These are phyloP conservation scores for Penicillium chermesinum DNA, from an alignment of 495 filamentous ascomycete species.

Conservation along the genomic window DNA sequence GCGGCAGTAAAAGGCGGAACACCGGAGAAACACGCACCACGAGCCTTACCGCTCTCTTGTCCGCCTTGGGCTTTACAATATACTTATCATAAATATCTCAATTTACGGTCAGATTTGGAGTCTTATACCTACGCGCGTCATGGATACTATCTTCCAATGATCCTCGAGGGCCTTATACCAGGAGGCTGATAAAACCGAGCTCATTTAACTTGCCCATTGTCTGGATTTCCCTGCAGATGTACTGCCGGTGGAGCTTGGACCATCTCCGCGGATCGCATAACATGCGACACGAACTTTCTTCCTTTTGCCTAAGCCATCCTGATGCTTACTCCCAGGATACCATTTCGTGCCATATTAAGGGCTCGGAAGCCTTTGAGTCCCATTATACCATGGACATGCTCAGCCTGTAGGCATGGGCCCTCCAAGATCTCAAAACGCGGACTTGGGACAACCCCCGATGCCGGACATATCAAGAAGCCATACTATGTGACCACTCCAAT, in stretches of 20 bases:
- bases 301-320: slow-evolving; percentile 11
- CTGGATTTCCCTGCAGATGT: neutral
- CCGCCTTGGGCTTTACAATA: neutral
- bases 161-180: too few species aligned
- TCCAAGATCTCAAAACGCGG: slow-evolving; percentile 21
- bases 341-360: slow-evolving; percentile 32
- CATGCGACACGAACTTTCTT: slow-evolving; percentile 13
- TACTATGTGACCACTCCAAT: slow-evolving; percentile 97
- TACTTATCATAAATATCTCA: too few species aligned
- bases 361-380: slow-evolving; percentile 24
- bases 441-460: slow-evolving; percentile 25
- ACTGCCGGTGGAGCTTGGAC: slow-evolving; percentile 35
- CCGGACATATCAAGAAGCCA: slow-evolving; percentile 57
- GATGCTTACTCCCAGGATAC: slow-evolving; percentile 32
- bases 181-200: too few species aligned
- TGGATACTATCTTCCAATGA: too few species aligned
- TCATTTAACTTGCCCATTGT: neutral
- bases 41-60: neutral
- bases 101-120: too few species aligned
- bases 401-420: slow-evolving; percentile 20
- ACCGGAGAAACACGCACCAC: slow-evolving; percentile 1
- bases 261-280: slow-evolving; percentile 30
- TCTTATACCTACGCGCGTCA: too few species aligned
- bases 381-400: slow-evolving; percentile 31
- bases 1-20: neutral